phyloP scores from a whole-genome alignment of 2,329 filamentous ascomycete species.

The Fusarium albosuccineum region DNA sequence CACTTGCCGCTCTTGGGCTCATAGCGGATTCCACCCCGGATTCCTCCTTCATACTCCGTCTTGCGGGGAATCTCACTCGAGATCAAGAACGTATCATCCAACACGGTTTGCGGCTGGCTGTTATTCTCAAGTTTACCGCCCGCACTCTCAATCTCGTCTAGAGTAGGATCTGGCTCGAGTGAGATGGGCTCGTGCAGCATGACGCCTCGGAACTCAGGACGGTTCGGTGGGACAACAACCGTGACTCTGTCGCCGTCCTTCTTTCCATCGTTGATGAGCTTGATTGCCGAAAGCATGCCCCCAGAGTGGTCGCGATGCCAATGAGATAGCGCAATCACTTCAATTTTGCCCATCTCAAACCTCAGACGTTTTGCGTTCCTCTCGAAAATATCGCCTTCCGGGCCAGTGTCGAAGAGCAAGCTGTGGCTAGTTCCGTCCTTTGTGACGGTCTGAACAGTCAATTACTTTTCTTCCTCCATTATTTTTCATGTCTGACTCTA shows the following conservation, averaged over 20 bases:
- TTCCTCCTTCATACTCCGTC: conserved; percentile 63
- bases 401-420: conserved; percentile 60
- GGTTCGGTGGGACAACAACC: conserved; percentile 65
- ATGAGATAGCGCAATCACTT: conserved; percentile 63
- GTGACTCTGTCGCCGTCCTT: conserved; percentile 48
- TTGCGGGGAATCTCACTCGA: conserved; percentile 65
- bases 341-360: conserved; percentile 47
- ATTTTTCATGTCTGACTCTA: too few species aligned
- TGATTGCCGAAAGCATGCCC: conserved; percentile 63
- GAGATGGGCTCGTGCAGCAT: conserved; percentile 56
- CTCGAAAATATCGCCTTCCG: conserved; percentile 64
- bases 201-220: conserved; percentile 51
- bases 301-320: conserved; percentile 70
- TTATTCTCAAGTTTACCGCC: conserved; percentile 51
- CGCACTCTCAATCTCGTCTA: conserved; percentile 57
- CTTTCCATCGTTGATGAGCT: conserved; percentile 58
- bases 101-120: conserved; percentile 57
- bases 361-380: conserved; percentile 57
- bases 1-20: conserved; percentile 55
- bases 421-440: conserved; percentile 57
- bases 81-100: conserved; percentile 65
- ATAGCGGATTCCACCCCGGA: conserved; percentile 60
- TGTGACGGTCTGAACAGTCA: conserved; percentile 56
- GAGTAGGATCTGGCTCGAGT: conserved; percentile 65
- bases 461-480: too few species aligned